Evolutionary conservation across 163 green algal species (phyloP).

Genomic region (Prototheca stagnorum): DNA sequence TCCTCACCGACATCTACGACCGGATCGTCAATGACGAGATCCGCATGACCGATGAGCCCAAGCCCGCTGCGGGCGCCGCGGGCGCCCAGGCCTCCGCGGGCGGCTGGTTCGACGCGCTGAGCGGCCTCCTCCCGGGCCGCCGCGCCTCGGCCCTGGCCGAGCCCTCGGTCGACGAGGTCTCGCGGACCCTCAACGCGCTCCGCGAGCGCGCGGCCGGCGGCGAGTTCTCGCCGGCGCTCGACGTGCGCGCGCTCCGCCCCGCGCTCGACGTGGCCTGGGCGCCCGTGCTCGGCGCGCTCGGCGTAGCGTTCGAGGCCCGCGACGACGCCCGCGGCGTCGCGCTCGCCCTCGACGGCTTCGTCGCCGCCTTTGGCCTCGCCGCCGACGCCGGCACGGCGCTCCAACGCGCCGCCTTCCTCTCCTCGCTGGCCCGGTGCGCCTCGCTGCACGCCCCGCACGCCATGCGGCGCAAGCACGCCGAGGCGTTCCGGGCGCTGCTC

Average conservation of each 20-base stretch:
- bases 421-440: conserved; percentile 65
- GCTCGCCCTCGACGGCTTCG: conserved; percentile 60
- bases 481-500: conserved; percentile 65
- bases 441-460: conserved; percentile 63
- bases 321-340: conserved; percentile 29
- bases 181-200: conserved; percentile 48
- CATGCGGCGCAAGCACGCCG: conserved; percentile 81
- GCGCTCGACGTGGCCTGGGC: conserved; percentile 89
- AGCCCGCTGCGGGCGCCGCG: not conserved
- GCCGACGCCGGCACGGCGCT: conserved; percentile 61
- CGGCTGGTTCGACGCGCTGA: conserved; percentile 51
- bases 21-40: conserved; percentile 91
- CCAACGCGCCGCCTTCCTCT: conserved; percentile 59
- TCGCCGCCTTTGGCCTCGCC: conserved; percentile 38
- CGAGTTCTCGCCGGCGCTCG: conserved; percentile 63
- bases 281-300: conserved; percentile 83
- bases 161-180: conserved; percentile 70
- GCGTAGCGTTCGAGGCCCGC: conserved; percentile 71
- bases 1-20: conserved; percentile 82
- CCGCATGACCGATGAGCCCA: conserved; percentile 61
- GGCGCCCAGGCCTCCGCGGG: not conserved
- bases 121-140: conserved; percentile 44
- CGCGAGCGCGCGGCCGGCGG: conserved; percentile 39
- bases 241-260: conserved; percentile 64
- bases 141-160: conserved; percentile 32